Conservation (phyloP, 768 basidiomycete genomes). For the Royoungia palumana region DNA sequence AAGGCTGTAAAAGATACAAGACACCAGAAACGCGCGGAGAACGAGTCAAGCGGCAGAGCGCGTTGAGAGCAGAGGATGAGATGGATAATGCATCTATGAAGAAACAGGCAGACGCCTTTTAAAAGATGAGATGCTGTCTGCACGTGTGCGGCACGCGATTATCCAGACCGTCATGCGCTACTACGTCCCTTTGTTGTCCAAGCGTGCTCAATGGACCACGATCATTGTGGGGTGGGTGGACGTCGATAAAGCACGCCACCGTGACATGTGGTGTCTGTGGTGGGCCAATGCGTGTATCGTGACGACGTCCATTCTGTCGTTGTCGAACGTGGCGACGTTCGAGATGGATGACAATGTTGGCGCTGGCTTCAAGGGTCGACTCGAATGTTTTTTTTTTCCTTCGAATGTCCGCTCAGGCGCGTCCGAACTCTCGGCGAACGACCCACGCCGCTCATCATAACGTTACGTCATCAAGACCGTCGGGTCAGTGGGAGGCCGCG, state of each 20-base stretch:
- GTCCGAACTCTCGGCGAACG: too few species aligned
- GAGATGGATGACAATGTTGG: neutral
- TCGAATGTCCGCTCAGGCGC: too few species aligned
- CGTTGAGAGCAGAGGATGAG: conserved; percentile 6
- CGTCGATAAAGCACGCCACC: conserved; percentile 12
- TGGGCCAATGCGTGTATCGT: neutral
- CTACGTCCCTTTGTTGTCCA: conserved; percentile 11
- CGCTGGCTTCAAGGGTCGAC: neutral
- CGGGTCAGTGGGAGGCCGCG: neutral
- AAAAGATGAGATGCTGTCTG: conserved; percentile 27
- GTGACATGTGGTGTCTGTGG: too few species aligned
- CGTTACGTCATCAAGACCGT: conserved; percentile 11
- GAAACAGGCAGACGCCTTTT: conserved; percentile 23
- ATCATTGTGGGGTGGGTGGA: neutral
- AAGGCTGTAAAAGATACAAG: neutral
- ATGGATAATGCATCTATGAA: conserved; percentile 22
- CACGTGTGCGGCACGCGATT: conserved; percentile 34
- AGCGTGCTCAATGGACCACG: conserved; percentile 11
- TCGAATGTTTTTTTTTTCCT: neutral
- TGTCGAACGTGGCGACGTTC: too few species aligned
- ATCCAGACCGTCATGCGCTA: conserved; percentile 17
- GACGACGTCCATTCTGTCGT: neutral
- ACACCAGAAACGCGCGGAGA: neutral
- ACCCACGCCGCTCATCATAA: neutral
- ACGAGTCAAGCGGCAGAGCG: neutral